Conservation (phyloP, 306 rosid genomes). For the Gastrolobium bilobum region DNA sequence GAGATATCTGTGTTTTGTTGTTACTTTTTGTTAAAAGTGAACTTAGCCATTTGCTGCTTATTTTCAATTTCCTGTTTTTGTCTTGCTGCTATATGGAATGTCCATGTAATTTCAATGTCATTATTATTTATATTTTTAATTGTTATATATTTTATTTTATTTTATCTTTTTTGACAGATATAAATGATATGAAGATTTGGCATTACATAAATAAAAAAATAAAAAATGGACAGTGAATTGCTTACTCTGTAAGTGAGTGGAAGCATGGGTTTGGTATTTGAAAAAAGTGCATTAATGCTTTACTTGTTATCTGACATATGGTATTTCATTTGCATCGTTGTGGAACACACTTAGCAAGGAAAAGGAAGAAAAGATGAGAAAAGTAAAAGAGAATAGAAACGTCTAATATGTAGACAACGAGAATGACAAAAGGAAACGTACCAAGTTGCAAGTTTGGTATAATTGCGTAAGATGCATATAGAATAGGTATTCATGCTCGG, state of each 20-base stretch:
- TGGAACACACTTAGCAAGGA: conserved; percentile 19
- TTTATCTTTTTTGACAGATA: background rate
- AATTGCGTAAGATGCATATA: conserved; percentile 21
- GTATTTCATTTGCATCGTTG: conserved; percentile 39
- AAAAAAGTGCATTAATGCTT: conserved; percentile 53
- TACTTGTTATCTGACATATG: conserved; percentile 45
- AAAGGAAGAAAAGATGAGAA: conserved; percentile 40
- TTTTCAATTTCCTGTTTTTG: background rate
- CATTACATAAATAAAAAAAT: background rate
- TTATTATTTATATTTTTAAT: background rate
- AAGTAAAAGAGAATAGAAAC: conserved; percentile 58
- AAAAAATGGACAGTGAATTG: conserved; percentile 11
- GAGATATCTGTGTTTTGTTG: background rate
- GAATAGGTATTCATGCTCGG: background rate
- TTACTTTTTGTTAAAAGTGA: background rate
- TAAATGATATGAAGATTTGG: background rate
- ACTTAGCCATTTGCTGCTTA: too few relatives aligned
- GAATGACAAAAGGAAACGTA: conserved; percentile 40
- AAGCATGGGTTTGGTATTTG: conserved; percentile 20
- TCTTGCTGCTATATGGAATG: background rate
- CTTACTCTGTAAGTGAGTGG: conserved; percentile 15
- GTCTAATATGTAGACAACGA: conserved; percentile 36
- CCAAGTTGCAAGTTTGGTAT: conserved; percentile 61
- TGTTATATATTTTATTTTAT: conserved; percentile 1
- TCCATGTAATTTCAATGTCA: background rate